Evolutionary conservation across 1,284 basidiomycete genomes (phyloP).

Genomic region (Boletus semigastroideus): DNA sequence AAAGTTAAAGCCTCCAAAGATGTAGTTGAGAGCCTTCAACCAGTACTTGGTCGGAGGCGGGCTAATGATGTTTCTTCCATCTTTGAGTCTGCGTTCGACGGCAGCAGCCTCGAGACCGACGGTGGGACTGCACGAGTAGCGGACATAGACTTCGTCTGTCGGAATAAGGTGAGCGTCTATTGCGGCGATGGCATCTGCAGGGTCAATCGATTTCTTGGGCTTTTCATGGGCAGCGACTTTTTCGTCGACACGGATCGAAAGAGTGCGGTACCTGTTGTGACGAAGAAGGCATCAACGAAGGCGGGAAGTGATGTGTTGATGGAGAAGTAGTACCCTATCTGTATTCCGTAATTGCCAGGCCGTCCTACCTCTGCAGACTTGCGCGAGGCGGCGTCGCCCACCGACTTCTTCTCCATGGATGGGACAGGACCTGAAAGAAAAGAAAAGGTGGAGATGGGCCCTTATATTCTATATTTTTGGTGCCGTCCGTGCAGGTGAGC

Average conservation of each 20-base stretch:
- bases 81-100: constrained; percentile 40
- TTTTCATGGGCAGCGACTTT: constrained; percentile 17
- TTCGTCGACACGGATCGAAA: constrained; percentile 42
- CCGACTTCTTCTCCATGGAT: constrained; percentile 26
- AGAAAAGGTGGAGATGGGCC: background rate
- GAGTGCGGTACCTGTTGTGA: constrained; percentile 39
- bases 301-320: no score
- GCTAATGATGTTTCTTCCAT: constrained; percentile 50
- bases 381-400: background rate
- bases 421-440: background rate
- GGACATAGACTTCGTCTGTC: constrained; percentile 41
- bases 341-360: constrained; percentile 30
- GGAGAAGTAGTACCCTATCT: constrained; percentile 22
- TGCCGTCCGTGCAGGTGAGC: constrained; percentile 10
- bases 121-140: constrained; percentile 43
- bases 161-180: constrained; percentile 50
- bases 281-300: background rate
- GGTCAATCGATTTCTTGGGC: constrained; percentile 28
- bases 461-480: constrained; percentile 8
- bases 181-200: constrained; percentile 40
- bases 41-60: constrained; percentile 47
- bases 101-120: constrained; percentile 46
- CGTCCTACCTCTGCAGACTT: constrained; percentile 15
- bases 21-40: constrained; percentile 49
- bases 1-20: constrained; percentile 56